Conservation (phyloP, 441 rosid species). For the Adansonia madagascariensis region DNA sequence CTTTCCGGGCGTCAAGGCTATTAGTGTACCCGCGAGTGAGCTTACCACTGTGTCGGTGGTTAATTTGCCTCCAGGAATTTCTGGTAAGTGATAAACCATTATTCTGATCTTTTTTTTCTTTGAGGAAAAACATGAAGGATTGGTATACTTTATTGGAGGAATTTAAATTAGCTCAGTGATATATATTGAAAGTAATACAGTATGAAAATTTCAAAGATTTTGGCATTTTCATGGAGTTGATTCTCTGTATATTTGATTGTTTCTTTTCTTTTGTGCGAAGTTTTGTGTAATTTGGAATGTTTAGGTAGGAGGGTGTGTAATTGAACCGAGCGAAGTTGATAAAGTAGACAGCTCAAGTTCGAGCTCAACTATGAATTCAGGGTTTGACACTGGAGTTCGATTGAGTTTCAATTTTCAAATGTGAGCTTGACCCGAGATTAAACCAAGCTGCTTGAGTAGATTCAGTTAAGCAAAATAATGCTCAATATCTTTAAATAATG, state of each 20-base stretch:
- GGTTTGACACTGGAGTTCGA: not conserved
- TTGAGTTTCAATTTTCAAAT: not conserved
- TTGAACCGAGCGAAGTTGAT: not conserved
- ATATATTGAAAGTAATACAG: not conserved
- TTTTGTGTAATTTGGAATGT: not conserved
- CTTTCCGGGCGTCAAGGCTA: slow-evolving; percentile 53
- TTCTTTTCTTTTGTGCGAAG: not conserved
- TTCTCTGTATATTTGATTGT: not conserved
- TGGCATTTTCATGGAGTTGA: not conserved
- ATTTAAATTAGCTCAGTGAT: not conserved
- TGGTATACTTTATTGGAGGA: not conserved
- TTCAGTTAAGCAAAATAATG: not conserved
- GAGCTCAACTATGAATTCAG: not conserved
- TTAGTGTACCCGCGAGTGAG: slow-evolving; percentile 72
- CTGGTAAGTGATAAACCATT: slow-evolving; percentile 42
- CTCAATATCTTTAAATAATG: not conserved
- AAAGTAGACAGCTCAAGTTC: not conserved
- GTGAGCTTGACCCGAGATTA: not conserved
- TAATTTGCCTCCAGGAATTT: slow-evolving; percentile 56
- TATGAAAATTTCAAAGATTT: not conserved
- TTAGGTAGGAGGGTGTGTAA: not conserved
- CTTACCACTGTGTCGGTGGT: slow-evolving; percentile 75
- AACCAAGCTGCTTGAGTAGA: not conserved
- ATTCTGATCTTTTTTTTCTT: not conserved
- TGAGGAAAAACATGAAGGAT: not conserved